phyloP scores from a whole-genome alignment of 1,284 basidiomycete genomes.

The Mycosarcoma mackinlayi region DNA sequence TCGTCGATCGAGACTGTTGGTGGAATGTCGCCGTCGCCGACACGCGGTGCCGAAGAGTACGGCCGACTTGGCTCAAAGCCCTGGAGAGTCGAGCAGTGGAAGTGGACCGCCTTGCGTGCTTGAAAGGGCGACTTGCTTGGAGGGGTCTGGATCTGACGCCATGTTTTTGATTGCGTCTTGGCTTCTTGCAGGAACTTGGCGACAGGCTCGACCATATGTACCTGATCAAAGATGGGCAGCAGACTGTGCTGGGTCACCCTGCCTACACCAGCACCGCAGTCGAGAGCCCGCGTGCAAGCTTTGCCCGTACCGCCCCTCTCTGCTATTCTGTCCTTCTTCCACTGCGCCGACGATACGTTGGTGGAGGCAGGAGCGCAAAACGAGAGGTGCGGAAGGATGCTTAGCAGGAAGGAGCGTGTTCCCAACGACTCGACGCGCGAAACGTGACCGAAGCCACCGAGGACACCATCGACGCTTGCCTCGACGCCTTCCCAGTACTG shows the following conservation, averaged over 20 bases:
- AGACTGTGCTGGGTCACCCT: conserved; percentile 63
- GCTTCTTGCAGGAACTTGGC: conserved; percentile 64
- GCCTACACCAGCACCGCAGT: conserved; percentile 66
- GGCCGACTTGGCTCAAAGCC: conserved; percentile 58
- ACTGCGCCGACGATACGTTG: conserved; percentile 46
- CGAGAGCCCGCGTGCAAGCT: conserved; percentile 60
- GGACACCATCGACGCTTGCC: conserved; percentile 65
- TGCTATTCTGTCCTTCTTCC: conserved; percentile 50
- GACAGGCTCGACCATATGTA: conserved; percentile 67
- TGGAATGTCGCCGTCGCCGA: conserved; percentile 17
- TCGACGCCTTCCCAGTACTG: conserved; percentile 66
- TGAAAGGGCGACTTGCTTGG: conserved; percentile 52
- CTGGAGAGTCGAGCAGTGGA: conserved; percentile 63
- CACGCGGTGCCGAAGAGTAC: conserved; percentile 27
- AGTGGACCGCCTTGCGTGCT: conserved; percentile 63
- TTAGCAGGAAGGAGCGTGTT: conserved; percentile 63
- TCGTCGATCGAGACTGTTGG: conserved; percentile 40
- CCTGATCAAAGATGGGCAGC: conserved; percentile 63
- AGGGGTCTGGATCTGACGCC: conserved; percentile 51
- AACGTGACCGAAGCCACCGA: conserved; percentile 65
- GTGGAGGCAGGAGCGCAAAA: conserved; percentile 56
- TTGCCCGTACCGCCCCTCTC: conserved; percentile 56
- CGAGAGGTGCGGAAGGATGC: conserved; percentile 58
- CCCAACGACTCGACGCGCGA: conserved; percentile 66
- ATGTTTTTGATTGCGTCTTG: conserved; percentile 46